Evolutionary conservation across 83 land plant genomes (phyloP).

Genomic region (Diphasiastrum complanatum): DNA sequence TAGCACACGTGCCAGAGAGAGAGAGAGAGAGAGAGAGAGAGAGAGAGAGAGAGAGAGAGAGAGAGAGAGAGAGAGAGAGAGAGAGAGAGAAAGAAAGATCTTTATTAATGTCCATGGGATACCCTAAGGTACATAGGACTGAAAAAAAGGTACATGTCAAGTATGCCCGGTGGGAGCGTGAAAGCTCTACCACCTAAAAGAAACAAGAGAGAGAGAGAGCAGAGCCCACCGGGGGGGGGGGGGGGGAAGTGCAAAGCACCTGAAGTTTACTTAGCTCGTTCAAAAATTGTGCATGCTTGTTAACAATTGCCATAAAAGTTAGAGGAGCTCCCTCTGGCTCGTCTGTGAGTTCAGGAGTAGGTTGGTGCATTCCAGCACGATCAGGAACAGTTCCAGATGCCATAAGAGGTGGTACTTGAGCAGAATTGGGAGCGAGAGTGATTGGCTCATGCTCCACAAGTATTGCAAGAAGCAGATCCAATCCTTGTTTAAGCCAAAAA

Average conservation of each 20-base stretch:
- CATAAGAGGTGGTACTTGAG: slow-evolving; percentile 75
- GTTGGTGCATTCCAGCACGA: slow-evolving; percentile 49
- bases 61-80: too few relatives aligned
- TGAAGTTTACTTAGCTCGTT: slow-evolving; percentile 85
- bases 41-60: too few relatives aligned
- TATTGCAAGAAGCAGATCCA: slow-evolving; percentile 87
- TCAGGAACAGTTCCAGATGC: slow-evolving; percentile 57
- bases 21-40: too few relatives aligned
- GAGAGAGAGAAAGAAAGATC: too few relatives aligned
- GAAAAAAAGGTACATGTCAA: too few relatives aligned
- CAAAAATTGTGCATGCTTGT: slow-evolving; percentile 78
- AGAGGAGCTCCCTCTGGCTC: slow-evolving; percentile 52
- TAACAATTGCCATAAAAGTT: slow-evolving; percentile 68
- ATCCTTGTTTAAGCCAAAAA: slow-evolving; percentile 96
- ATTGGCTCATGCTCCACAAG: slow-evolving; percentile 87
- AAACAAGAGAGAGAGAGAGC: too few relatives aligned
- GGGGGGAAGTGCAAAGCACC: slow-evolving; percentile 41
- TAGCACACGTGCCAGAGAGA: too few relatives aligned
- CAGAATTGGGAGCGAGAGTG: slow-evolving; percentile 97
- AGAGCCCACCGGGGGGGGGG: background rate
- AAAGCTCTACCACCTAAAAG: too few relatives aligned
- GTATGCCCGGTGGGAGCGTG: too few relatives aligned
- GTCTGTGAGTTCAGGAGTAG: slow-evolving; percentile 45
- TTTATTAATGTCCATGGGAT: too few relatives aligned
- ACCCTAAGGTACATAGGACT: too few relatives aligned